A percentile compares a stretch with the other conserved stretches of the same genome.
Evolutionary conservation across 805 yeast genomes (phyloP).

Genomic region (Zygoascus ofunaensis): DNA sequence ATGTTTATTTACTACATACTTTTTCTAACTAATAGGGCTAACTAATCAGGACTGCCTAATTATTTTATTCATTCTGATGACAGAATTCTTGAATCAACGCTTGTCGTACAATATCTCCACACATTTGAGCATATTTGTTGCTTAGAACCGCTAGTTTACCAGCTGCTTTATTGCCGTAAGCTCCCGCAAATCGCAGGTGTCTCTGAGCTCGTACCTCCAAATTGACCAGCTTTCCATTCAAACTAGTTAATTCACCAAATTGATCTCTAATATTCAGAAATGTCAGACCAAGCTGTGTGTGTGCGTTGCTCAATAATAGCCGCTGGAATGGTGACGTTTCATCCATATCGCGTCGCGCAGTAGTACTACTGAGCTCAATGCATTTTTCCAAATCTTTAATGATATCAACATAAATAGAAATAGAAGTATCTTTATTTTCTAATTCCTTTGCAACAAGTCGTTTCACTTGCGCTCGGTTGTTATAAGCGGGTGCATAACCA

Average conservation of each 20-base stretch:
- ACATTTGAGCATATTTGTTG: conserved; percentile 30
- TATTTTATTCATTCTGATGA: not conserved
- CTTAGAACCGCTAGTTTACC: conserved; percentile 20
- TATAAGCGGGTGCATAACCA: conserved; percentile 27
- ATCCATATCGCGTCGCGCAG: no score
- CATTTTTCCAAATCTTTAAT: conserved; percentile 21
- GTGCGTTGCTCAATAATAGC: not conserved
- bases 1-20: no score
- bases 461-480: conserved; percentile 27
- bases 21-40: no score
- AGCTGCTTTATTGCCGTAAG: conserved; percentile 26
- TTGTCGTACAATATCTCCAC: conserved; percentile 26
- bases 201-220: conserved; percentile 24
- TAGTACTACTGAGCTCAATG: conserved; percentile 13
- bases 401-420: conserved; percentile 5
- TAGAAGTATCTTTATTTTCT: not conserved
- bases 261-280: not conserved
- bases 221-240: conserved; percentile 18
- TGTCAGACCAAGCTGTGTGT: conserved; percentile 1
- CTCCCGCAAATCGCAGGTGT: conserved; percentile 22
- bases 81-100: conserved; percentile 14
- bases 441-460: conserved; percentile 5
- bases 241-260: not conserved
- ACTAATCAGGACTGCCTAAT: no score
- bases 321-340: not conserved